Evolutionary conservation across 2,329 filamentous ascomycete species (phyloP), one percentile per base, ranked within the genome.

Genomic region (Cytospora piceae): DNA sequence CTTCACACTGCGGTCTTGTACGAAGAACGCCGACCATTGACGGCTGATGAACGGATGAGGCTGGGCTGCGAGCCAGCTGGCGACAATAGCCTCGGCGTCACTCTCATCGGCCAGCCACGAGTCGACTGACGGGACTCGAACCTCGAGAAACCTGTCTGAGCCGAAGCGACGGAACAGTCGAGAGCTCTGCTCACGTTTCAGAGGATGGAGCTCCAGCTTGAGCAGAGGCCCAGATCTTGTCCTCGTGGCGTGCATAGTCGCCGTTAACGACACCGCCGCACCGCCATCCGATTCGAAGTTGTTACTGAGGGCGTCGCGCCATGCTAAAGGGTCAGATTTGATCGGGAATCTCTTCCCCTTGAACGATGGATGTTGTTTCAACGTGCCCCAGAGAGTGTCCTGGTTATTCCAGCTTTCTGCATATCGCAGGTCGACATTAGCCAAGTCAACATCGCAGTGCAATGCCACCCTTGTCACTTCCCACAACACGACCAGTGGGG

Each of bases 141-240:
- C 65, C 63, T 88, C 84, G 1, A 89, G 68, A 55, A 88, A 88
- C 0, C 87, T 79, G 68, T 89, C 86, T 0, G 81, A 74, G 0
- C 87, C 86, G 67, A 88, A 88, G 4, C 81, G 81, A 20, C 87
- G 81, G n/a, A 77, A 75, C 0, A 89, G 73, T 1, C 87, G 82
- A 71, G 86, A 80, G 0, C 82, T 77, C 5, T 78, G 72, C 34
- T 86, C 83, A 1, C 86, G 71, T 14, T 74, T 77, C 2, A 88
- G 70, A 0, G 84, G 81, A 2, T 80, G 75, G 9, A 89, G 77
- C 9, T 77, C 77, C 12, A 88, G 70, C 0, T 70, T 66, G 65
- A 86, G 84, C 0, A 82, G 58, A 0, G 83, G 79, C 0, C 79
- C 81, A 0, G 67, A 71, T 4, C 71, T 70, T 22, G 66, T 29